Evolutionary conservation across 768 basidiomycete species (phyloP), one percentile per base, ranked within the genome.

Genomic region (Collybiopsis confluens): DNA sequence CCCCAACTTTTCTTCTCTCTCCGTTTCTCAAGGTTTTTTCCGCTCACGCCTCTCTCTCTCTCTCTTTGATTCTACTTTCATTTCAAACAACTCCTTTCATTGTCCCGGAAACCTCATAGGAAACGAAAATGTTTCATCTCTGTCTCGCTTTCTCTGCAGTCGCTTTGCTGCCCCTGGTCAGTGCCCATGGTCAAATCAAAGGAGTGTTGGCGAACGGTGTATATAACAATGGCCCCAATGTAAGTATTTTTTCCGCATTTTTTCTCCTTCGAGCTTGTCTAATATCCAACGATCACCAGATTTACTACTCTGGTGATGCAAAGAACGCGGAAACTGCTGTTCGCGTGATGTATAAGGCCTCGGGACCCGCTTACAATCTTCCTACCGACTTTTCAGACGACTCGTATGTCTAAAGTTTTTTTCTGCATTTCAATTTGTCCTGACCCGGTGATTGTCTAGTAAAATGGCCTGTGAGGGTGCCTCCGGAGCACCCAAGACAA

Each of bases 381-480:
- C 45, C 38, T 26, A 27, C 26, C 24, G 58, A 52, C 24, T 64
- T 62, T 45, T 40, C 51, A 7, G 61, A 64, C 45, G 58, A 61
- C 45, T 54, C 55, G 62, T 63, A 36, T 15, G 21, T 7, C 26
- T 23, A 28, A 45, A 7, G 45, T 16, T 11, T 16, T n/a, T 36
- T 16, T 15, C 15, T 20, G 4, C 26, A 4, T 30, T 35, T 20
- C 24, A 35, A 44, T 7, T 15, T 33, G 24, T 15, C 20, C 18
- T 53, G 27, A 28, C 23, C 43, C 5, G 20, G 2, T 16, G 11
- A n/a, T 38, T 18, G 10, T 23, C 45, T 37, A 62, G 61, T 2
- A 54, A 58, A 56, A 62, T 64, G 63, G 59, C 61, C 1, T 64
- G 63, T 37, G 61, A 64, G 41, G 56, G 51, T 1, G 60, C 61